Percentiles rank a stretch among this genome's conserved stretches.
phyloP scores from a whole-genome alignment of 1,284 basidiomycete species.

The Neonothopanus nambi region DNA sequence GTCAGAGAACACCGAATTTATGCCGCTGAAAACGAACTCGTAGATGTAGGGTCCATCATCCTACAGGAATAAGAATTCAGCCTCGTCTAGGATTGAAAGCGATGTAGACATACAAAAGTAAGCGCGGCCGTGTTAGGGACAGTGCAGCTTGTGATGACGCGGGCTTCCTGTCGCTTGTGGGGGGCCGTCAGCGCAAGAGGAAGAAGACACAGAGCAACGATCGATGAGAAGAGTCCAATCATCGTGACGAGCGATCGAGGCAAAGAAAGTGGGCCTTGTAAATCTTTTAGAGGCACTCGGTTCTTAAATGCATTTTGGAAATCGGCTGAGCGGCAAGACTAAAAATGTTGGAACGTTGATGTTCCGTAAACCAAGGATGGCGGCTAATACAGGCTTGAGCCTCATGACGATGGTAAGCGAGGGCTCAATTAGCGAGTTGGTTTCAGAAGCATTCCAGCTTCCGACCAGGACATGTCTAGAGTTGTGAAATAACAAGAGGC shows the following conservation, averaged over 20 bases:
- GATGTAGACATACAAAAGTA: slow-evolving; percentile 35
- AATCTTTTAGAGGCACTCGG: no score
- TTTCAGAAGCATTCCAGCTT: no score
- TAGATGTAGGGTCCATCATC: slow-evolving; percentile 36
- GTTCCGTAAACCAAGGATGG: no score
- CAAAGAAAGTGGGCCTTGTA: background rate
- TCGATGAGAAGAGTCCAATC: background rate
- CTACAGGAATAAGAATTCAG: slow-evolving; percentile 17
- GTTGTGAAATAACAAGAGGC: no score
- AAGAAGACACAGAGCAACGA: background rate
- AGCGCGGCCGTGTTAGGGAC: slow-evolving; percentile 37
- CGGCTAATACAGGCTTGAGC: no score
- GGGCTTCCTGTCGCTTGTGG: slow-evolving; percentile 17
- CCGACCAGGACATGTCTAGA: no score
- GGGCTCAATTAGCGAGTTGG: no score
- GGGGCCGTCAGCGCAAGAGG: background rate
- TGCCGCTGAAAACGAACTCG: slow-evolving; percentile 20
- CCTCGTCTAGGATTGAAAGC: background rate
- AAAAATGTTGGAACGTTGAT: no score
- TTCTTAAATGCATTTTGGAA: no score
- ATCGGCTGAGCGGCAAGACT: no score
- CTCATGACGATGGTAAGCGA: no score
- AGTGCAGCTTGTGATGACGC: slow-evolving; percentile 35
- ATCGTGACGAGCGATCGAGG: background rate
- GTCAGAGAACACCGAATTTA: background rate